These are phyloP conservation scores for Fusarium sp. DNA, from an alignment of 2,329 filamentous ascomycete genomes.

Conservation along the genomic window DNA sequence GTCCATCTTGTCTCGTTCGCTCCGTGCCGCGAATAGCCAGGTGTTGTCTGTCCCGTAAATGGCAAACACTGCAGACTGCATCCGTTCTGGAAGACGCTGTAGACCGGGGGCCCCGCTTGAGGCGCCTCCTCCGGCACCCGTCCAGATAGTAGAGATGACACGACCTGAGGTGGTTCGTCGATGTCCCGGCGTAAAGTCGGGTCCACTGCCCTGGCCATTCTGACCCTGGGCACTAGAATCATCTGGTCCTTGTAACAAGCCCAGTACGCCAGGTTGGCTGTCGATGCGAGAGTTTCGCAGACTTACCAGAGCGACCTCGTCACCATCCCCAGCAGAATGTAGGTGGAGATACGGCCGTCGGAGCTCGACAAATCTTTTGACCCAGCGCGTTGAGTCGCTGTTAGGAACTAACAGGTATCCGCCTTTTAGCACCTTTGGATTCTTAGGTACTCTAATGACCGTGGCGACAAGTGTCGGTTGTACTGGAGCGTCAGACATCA, in stretches of 20 bases:
- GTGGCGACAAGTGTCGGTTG: conserved; percentile 80
- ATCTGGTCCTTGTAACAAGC: conserved; percentile 74
- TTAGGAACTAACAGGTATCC: conserved; percentile 91
- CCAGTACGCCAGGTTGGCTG: conserved; percentile 88
- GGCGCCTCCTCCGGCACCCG: conserved; percentile 59
- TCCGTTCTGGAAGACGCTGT: conserved; percentile 69
- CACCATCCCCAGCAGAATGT: conserved; percentile 86
- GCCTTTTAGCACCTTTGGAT: conserved; percentile 84
- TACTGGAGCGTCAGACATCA: conserved; percentile 62
- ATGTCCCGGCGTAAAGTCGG: conserved; percentile 63
- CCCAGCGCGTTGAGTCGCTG: conserved; percentile 86
- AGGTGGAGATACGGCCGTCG: conserved; percentile 93
- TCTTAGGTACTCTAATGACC: conserved; percentile 85
- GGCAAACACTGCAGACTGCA: conserved; percentile 86
- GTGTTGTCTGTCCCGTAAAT: conserved; percentile 96
- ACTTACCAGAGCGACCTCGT: conserved; percentile 91
- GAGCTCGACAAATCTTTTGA: conserved; percentile 93
- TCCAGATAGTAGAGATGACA: conserved; percentile 70
- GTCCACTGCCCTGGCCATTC: conserved; percentile 52
- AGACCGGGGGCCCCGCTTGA: conserved; percentile 57
- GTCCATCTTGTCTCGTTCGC: conserved; percentile 92
- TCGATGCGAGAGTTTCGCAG: conserved; percentile 92
- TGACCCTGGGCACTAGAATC: conserved; percentile 54
- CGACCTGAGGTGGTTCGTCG: conserved; percentile 66
- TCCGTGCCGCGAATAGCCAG: conserved; percentile 92